Conservation (phyloP, 805 yeast species). For the Metschnikowia noctiluminum region DNA sequence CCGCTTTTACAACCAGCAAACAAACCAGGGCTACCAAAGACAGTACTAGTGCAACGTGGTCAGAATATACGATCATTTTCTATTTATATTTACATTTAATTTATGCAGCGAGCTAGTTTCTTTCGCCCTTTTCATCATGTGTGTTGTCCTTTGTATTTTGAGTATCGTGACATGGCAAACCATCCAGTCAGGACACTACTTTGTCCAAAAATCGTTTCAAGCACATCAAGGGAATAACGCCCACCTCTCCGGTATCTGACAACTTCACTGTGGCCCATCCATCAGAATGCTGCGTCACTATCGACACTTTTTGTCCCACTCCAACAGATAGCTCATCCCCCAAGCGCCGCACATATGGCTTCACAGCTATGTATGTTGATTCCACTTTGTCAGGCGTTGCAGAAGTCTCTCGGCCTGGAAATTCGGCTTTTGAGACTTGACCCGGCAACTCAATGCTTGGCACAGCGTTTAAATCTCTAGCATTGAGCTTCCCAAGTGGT, state of each 20-base stretch:
- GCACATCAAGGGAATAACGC: constrained; percentile 32
- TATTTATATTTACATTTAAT: not conserved
- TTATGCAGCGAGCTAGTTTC: not conserved
- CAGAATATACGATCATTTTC: constrained; percentile 9
- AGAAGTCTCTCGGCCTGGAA: not conserved
- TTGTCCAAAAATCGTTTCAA: constrained; percentile 7
- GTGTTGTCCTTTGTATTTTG: too few relatives aligned
- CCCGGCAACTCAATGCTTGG: too few relatives aligned
- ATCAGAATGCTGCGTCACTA: constrained; percentile 28
- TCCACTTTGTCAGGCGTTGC: not conserved
- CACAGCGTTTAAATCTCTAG: not conserved
- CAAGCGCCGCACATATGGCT: constrained; percentile 26
- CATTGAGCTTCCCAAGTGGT: constrained; percentile 9
- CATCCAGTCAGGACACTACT: too few relatives aligned
- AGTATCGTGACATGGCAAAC: not conserved
- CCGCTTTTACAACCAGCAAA: not conserved
- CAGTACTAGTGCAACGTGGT: constrained; percentile 2
- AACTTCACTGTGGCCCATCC: constrained; percentile 38
- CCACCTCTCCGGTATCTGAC: constrained; percentile 18
- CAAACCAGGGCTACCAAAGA: constrained; percentile 2
- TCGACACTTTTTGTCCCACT: constrained; percentile 28
- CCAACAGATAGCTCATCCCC: constrained; percentile 33
- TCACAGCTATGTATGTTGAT: constrained; percentile 22
- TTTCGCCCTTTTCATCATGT: not conserved
- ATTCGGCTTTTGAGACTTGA: not conserved